Evolutionary conservation across 192 early-diverging fungal genomes (phyloP), one percentile per base, ranked within the genome.

Genomic region (Allomyces javanicus): DNA sequence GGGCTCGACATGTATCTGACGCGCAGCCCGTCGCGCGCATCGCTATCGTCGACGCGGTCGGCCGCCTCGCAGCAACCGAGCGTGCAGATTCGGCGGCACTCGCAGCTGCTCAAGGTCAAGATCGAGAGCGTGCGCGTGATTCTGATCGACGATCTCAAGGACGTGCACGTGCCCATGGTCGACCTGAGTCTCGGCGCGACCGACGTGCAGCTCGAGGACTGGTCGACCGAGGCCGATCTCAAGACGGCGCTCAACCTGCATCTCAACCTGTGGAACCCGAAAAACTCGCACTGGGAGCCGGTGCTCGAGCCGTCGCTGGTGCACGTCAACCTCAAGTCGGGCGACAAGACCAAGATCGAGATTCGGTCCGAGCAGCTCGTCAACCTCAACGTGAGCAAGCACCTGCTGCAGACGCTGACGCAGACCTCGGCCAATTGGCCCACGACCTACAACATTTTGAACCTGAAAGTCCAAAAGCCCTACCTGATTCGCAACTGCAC

Each of bases 241-340:
- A 83, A 87, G 67, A 82, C 81, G 5, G 79, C 82, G 9, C 72
- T 96, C 5, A 72, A 79, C 43, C 70, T 93, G 58, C 83, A 87
- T 64, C 81, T 86, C 44, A 96, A 96, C 72, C 94, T 90, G 74
- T 99, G 95, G 67, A 97, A 99, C 77, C 77, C 95, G 44, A 90
- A 90, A 68, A 95, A 92, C 74, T 96, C 94, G 25, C 94, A 97
- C 72, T 99, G 96, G 96, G 96, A 99, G 72, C 93, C 96, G 3
- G 70, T 97, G 50, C 66, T 96, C 21, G 96, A 99, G 73, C 91
- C 88, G 9, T 95, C 90, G 87, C 75, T 88, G 55, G 87, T 89
- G 65, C 72, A 75, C 9, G 62, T 88, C 14, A 76, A 81, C 50
- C 67, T 85, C 44, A 68, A 65, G 43, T 63, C 67, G 19, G 67